phyloP scores from a whole-genome alignment of 441 rosid species.

The Mallotus japonicus region DNA sequence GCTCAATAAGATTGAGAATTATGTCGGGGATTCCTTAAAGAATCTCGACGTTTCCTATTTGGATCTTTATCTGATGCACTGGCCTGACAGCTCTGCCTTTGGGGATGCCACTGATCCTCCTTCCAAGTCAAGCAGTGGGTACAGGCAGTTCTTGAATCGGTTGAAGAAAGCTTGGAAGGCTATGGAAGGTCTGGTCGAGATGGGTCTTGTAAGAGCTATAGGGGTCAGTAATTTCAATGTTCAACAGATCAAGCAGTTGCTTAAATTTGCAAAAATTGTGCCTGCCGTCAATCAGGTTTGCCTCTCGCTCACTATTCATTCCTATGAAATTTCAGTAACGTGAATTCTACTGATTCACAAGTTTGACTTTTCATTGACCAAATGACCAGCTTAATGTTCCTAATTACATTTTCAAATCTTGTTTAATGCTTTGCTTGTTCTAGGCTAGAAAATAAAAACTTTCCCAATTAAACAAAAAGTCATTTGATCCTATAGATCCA shows the following conservation, averaged over 20 bases:
- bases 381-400: not conserved
- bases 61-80: slow-evolving; percentile 64
- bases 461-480: too few relatives aligned
- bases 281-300: slow-evolving; percentile 65
- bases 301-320: slow-evolving; percentile 1
- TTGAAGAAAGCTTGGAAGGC: slow-evolving; percentile 63
- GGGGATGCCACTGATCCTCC: slow-evolving; percentile 69
- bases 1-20: slow-evolving; percentile 59
- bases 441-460: too few relatives aligned
- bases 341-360: slow-evolving; percentile 15
- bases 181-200: slow-evolving; percentile 53
- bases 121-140: slow-evolving; percentile 47
- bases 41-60: slow-evolving; percentile 51
- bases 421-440: not conserved
- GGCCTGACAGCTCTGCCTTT: slow-evolving; percentile 57
- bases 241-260: slow-evolving; percentile 57
- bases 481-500: not conserved
- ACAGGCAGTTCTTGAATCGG: slow-evolving; percentile 51
- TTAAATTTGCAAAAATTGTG: slow-evolving; percentile 52
- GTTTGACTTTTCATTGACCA: not conserved
- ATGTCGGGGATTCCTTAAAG: slow-evolving; percentile 55
- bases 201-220: slow-evolving; percentile 53
- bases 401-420: not conserved
- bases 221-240: slow-evolving; percentile 58
- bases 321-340: not conserved